These are phyloP conservation scores for Plasmodium inui DNA, from an alignment of 169 alveolate species.

Conservation along the genomic window DNA sequence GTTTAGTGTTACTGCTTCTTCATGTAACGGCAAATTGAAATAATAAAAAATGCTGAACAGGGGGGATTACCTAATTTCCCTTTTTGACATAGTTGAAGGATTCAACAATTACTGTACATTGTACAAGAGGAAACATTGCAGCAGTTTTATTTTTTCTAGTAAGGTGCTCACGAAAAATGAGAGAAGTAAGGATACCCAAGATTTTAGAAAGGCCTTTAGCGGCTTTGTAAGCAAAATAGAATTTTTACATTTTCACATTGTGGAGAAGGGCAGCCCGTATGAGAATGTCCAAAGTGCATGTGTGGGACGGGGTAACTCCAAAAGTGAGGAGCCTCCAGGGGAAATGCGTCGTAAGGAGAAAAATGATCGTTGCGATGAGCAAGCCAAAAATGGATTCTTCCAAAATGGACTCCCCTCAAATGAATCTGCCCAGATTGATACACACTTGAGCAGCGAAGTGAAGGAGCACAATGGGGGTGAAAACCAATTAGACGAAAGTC, in stretches of 20 bases:
- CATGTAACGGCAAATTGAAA: background rate
- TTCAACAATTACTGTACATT: conserved; percentile 21
- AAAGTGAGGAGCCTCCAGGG: background rate
- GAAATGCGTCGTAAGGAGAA: background rate
- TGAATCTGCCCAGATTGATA: background rate
- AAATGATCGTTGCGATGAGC: background rate
- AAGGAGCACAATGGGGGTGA: background rate
- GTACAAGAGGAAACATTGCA: conserved; percentile 37
- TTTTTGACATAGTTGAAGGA: conserved; percentile 42
- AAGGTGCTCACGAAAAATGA: conserved; percentile 27
- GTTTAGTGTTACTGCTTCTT: background rate
- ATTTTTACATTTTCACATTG: conserved; percentile 9
- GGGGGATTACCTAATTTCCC: conserved; percentile 38
- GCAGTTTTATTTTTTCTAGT: conserved; percentile 13
- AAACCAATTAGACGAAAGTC: background rate
- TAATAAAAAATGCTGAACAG: conserved; percentile 36
- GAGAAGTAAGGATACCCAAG: conserved; percentile 25
- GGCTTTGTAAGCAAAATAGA: conserved; percentile 21
- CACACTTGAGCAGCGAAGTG: conserved; percentile 1
- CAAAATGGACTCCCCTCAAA: background rate
- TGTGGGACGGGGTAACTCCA: background rate
- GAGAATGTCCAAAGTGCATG: background rate
- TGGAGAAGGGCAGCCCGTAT: background rate
- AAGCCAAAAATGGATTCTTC: background rate
- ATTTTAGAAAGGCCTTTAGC: conserved; percentile 12